Evolutionary conservation across 306 rosid species (phyloP).

Genomic region (Fagus crenata): DNA sequence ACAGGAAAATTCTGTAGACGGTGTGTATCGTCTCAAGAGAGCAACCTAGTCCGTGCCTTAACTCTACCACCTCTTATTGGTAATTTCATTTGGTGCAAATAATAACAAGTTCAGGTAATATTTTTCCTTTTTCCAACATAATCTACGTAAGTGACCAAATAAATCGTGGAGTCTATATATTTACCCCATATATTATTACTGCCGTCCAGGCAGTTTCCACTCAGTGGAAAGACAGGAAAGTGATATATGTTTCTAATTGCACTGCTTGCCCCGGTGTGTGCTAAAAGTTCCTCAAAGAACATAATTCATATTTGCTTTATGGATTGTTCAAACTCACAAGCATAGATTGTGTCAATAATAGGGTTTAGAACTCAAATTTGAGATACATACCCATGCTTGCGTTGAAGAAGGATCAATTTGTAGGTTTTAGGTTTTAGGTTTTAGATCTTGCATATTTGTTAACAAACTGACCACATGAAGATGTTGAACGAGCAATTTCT

Average conservation of each 20-base stretch:
- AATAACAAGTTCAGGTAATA: no score
- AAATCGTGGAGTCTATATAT: slow-evolving; percentile 90
- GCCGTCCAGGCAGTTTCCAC: slow-evolving; percentile 78
- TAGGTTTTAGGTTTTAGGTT: no score
- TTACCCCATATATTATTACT: slow-evolving; percentile 77
- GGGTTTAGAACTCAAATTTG: background rate
- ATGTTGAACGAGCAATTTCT: slow-evolving; percentile 3
- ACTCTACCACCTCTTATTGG: no score
- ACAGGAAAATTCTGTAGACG: no score
- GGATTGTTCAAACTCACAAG: background rate
- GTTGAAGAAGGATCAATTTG: background rate
- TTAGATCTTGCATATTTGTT: background rate
- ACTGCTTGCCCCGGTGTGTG: background rate
- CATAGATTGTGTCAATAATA: no score
- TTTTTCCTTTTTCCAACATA: no score
- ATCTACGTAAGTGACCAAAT: slow-evolving; percentile 84
- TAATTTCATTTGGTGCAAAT: no score
- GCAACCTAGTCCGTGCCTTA: no score
- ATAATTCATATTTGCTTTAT: background rate
- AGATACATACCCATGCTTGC: background rate
- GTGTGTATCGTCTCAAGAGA: no score
- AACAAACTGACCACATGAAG: slow-evolving; percentile 12
- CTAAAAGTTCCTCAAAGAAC: background rate
- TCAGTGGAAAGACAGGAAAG: slow-evolving; percentile 73
- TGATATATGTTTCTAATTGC: background rate